phyloP scores from a whole-genome alignment of 805 yeast species.

The Wickerhamiella azymoides region DNA sequence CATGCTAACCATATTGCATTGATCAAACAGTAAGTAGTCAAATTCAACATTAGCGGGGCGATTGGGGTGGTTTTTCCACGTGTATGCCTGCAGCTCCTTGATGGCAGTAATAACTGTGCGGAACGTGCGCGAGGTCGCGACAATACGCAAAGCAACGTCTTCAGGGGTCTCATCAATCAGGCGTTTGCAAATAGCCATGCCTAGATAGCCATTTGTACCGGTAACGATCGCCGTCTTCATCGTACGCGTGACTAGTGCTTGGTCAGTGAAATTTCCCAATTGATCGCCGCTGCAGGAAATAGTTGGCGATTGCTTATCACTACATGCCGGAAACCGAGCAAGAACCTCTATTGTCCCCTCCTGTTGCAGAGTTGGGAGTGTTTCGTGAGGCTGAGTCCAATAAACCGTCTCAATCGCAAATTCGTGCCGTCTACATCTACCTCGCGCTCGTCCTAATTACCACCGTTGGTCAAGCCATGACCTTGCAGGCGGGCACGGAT shows the following conservation, averaged over 20 bases:
- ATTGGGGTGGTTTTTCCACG: conserved; percentile 19
- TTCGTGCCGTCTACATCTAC: not conserved
- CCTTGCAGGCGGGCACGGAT: not conserved
- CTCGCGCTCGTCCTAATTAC: not conserved
- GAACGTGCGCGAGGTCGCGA: conserved; percentile 80
- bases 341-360: not conserved
- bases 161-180: conserved; percentile 47
- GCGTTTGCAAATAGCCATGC: conserved; percentile 72
- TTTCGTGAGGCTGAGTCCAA: not conserved
- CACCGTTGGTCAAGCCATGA: not conserved
- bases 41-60: conserved; percentile 55
- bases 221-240: conserved; percentile 27
- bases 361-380: not conserved
- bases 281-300: not conserved
- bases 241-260: no score
- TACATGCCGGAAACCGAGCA: not conserved
- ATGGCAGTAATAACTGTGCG: conserved; percentile 74
- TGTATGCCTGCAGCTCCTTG: conserved; percentile 30
- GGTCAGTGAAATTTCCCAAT: not conserved
- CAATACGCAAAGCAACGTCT: conserved; percentile 49
- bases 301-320: not conserved
- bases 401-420: not conserved
- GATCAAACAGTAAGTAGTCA: conserved; percentile 83
- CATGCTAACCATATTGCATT: conserved; percentile 77
- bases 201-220: conserved; percentile 47